A percentile compares a stretch with the other conserved stretches of the same genome.
Conservation (phyloP, 2,329 filamentous ascomycete species). For the Ophiocordyceps robertsii region DNA sequence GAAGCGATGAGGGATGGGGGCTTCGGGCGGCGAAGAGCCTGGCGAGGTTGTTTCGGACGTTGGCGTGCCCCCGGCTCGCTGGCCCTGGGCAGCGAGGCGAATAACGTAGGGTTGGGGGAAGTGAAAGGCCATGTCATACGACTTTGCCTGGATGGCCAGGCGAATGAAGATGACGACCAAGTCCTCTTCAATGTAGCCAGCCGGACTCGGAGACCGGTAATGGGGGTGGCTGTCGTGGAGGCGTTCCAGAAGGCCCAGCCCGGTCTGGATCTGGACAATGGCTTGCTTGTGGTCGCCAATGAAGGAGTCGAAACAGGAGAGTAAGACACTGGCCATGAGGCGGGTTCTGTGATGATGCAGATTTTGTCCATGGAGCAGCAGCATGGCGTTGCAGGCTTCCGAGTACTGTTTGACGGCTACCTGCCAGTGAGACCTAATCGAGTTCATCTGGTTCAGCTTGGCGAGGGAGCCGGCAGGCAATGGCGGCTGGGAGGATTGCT, state of each 20-base stretch:
- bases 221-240: conserved; percentile 17
- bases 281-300: conserved; percentile 49
- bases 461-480: conserved; percentile 12
- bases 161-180: conserved; percentile 50
- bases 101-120: conserved; percentile 50
- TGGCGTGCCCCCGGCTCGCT: conserved; percentile 15
- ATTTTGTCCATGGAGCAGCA: conserved; percentile 28
- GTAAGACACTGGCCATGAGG: conserved; percentile 51
- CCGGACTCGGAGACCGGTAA: conserved; percentile 7
- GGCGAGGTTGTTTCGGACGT: conserved; percentile 3
- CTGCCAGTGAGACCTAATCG: conserved; percentile 38
- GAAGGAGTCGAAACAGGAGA: conserved; percentile 57
- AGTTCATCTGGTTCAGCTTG: conserved; percentile 14
- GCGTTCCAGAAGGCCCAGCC: conserved; percentile 39
- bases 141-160: conserved; percentile 51
- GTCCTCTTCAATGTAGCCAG: conserved; percentile 42
- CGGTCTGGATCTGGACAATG: conserved; percentile 47
- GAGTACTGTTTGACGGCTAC: conserved; percentile 48
- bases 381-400: conserved; percentile 37
- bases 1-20: conserved; percentile 23
- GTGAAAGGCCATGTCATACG: conserved; percentile 56
- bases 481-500: conserved; percentile 39
- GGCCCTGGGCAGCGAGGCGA: conserved; percentile 22
- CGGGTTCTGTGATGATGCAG: conserved; percentile 34
- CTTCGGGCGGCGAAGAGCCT: conserved; percentile 7